These are phyloP conservation scores for Claviceps spartinae DNA, from an alignment of 2,329 filamentous ascomycete genomes.

Conservation along the genomic window DNA sequence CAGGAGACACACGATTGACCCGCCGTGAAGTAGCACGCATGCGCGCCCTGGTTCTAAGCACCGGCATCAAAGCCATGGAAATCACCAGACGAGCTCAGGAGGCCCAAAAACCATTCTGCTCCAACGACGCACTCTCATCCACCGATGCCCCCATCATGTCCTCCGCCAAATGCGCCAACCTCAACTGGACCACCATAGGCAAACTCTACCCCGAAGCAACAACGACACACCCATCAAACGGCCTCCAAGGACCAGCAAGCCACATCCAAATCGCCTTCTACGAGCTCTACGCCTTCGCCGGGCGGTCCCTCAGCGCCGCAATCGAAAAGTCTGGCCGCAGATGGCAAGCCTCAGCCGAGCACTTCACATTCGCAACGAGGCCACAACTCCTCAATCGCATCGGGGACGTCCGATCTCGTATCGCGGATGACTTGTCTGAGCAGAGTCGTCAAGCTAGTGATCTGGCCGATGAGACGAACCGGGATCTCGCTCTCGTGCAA, in stretches of 20 bases:
- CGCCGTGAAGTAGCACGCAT: slow-evolving; percentile 71
- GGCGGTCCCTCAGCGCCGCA: slow-evolving; percentile 34
- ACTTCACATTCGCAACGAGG: slow-evolving; percentile 43
- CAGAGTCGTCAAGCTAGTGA: slow-evolving; percentile 57
- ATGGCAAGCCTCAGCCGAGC: slow-evolving; percentile 47
- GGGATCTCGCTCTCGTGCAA: slow-evolving; percentile 62
- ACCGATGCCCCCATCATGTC: slow-evolving; percentile 10
- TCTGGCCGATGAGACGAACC: slow-evolving; percentile 65
- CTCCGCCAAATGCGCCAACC: slow-evolving; percentile 9
- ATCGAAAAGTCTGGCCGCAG: slow-evolving; percentile 33
- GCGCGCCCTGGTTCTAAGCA: slow-evolving; percentile 61
- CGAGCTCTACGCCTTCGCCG: slow-evolving; percentile 38
- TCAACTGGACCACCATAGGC: slow-evolving; percentile 31
- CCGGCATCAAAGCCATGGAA: slow-evolving; percentile 81
- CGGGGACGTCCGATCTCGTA: slow-evolving; percentile 30
- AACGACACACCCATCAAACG: slow-evolving; percentile 13
- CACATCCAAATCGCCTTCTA: slow-evolving; percentile 20
- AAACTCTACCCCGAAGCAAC: slow-evolving; percentile 23
- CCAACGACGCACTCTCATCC: slow-evolving; percentile 8
- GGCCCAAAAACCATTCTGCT: slow-evolving; percentile 21
- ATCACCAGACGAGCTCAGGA: slow-evolving; percentile 53
- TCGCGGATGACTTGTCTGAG: slow-evolving; percentile 40
- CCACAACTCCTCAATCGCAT: slow-evolving; percentile 37
- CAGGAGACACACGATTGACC: slow-evolving; percentile 30
- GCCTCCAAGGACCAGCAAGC: slow-evolving; percentile 9